Conservation (phyloP, 768 basidiomycete genomes). For the Leccinum truebloodii region DNA sequence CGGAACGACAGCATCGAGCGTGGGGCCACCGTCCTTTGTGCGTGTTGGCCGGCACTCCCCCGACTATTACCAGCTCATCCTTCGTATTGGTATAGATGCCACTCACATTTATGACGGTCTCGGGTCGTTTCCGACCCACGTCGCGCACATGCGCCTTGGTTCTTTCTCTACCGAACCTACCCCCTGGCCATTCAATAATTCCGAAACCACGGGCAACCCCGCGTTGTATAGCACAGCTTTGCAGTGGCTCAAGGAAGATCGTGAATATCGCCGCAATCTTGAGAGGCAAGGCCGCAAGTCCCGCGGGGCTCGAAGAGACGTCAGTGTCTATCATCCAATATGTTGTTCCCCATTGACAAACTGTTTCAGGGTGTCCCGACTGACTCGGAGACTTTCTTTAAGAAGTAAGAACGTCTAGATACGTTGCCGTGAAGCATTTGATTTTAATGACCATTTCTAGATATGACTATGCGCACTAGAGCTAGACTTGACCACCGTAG, state of each 20-base stretch:
- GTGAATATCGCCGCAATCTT: constrained; percentile 59
- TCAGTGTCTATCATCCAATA: constrained; percentile 31
- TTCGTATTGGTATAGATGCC: constrained; percentile 58
- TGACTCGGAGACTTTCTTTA: constrained; percentile 85
- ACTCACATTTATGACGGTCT: constrained; percentile 98
- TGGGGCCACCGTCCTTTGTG: constrained; percentile 86
- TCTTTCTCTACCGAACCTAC: constrained; percentile 64
- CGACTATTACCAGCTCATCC: constrained; percentile 7
- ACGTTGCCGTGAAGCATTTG: not conserved
- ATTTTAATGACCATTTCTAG: constrained; percentile 30
- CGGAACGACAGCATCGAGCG: constrained; percentile 77
- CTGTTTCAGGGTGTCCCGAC: constrained; percentile 53
- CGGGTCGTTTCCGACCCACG: constrained; percentile 87
- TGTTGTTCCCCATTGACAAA: constrained; percentile 5
- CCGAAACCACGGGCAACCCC: constrained; percentile 22
- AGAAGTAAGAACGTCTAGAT: constrained; percentile 56
- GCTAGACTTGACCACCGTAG: constrained; percentile 13
- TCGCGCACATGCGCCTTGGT: constrained; percentile 90
- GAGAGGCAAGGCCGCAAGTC: constrained; percentile 59
- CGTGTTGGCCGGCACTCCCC: constrained; percentile 26
- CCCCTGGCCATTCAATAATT: constrained; percentile 60
- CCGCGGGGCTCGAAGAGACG: constrained; percentile 61
- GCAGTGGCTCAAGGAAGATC: constrained; percentile 86
- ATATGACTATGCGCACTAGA: constrained; percentile 50
- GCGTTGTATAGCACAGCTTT: constrained; percentile 74